phyloP scores from a whole-genome alignment of 306 rosid species.

The Delonix regia region DNA sequence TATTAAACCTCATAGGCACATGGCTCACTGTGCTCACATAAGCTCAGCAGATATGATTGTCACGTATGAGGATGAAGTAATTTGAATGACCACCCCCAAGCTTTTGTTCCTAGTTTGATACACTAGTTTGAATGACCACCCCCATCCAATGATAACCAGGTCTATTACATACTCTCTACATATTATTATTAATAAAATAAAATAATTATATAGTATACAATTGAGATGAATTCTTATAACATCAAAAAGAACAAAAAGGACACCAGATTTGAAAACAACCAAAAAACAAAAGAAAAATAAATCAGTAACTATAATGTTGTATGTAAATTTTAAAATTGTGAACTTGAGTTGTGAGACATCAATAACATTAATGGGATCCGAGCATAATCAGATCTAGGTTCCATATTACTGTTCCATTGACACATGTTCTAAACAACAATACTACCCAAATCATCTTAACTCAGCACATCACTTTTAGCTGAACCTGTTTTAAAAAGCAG shows the following conservation, averaged over 20 bases:
- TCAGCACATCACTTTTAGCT: not conserved
- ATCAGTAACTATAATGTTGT: not conserved
- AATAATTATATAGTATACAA: no score
- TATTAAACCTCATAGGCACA: slow-evolving; percentile 4
- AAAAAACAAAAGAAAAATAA: not conserved
- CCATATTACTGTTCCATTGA: no score
- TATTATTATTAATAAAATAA: no score
- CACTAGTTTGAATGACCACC: not conserved
- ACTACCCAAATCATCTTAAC: not conserved
- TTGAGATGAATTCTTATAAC: not conserved
- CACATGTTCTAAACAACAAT: not conserved
- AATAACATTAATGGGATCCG: not conserved
- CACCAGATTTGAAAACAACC: no score
- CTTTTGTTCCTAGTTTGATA: not conserved
- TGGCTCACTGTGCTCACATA: not conserved
- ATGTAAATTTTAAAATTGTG: not conserved
- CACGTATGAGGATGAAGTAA: not conserved
- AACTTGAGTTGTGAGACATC: not conserved
- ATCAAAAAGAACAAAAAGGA: no score
- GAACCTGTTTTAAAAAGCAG: not conserved
- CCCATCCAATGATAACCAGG: not conserved
- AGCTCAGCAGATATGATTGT: not conserved
- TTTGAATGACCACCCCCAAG: not conserved
- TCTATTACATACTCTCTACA: not conserved
- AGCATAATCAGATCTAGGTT: not conserved